Percentiles rank a stretch among this genome's conserved stretches.
Evolutionary conservation across 1,284 basidiomycete species (phyloP).

Genomic region (Sporisorium sorghi): DNA sequence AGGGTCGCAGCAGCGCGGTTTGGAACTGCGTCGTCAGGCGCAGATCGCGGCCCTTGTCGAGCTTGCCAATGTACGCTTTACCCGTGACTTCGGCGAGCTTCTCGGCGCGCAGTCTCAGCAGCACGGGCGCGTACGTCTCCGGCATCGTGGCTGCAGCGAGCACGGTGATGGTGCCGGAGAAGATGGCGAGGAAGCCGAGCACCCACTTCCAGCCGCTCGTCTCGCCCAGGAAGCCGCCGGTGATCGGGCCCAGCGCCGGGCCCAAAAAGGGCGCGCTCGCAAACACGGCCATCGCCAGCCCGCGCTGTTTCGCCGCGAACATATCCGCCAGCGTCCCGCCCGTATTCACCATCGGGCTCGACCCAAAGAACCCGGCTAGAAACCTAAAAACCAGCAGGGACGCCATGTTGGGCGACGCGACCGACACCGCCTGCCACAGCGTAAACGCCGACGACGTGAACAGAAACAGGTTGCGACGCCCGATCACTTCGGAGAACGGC

Average conservation of each 20-base stretch:
- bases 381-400: constrained; percentile 78
- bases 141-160: constrained; percentile 78
- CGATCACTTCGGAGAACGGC: constrained; percentile 75
- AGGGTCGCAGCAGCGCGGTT: constrained; percentile 59
- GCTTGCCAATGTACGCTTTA: constrained; percentile 56
- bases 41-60: constrained; percentile 60
- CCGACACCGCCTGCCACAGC: constrained; percentile 77
- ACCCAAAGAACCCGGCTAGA: constrained; percentile 76
- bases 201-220: constrained; percentile 77
- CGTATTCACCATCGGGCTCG: constrained; percentile 72
- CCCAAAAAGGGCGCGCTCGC: constrained; percentile 82
- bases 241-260: constrained; percentile 72
- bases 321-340: constrained; percentile 74
- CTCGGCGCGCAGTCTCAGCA: constrained; percentile 59
- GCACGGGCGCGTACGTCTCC: constrained; percentile 74
- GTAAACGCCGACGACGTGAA: constrained; percentile 75
- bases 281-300: constrained; percentile 79
- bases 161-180: constrained; percentile 73
- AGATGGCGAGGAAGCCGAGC: constrained; percentile 80
- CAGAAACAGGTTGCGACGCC: constrained; percentile 77
- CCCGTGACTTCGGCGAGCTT: constrained; percentile 60
- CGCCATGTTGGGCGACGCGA: constrained; percentile 76
- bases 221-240: constrained; percentile 71
- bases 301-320: constrained; percentile 78
- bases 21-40: constrained; percentile 56